Percentiles rank a stretch among this genome's conserved stretches.
Evolutionary conservation across 2,329 filamentous ascomycete genomes (phyloP).

Genomic region (Byssochlamys sp.): DNA sequence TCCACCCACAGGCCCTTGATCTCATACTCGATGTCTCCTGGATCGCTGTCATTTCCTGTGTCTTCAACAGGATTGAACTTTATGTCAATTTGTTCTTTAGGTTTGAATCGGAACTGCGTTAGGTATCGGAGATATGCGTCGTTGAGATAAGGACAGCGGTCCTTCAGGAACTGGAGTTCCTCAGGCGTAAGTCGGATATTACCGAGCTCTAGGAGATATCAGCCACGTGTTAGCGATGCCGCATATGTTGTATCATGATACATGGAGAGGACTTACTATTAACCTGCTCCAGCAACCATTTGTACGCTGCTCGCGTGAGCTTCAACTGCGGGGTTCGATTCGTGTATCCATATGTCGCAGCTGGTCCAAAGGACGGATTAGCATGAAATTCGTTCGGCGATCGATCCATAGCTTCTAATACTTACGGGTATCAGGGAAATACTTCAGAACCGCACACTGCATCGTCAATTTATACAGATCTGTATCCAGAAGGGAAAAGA

Average conservation of each 20-base stretch:
- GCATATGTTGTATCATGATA: background rate
- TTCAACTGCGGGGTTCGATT: constrained; percentile 93
- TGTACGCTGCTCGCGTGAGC: constrained; percentile 69
- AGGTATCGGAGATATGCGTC: constrained; percentile 72
- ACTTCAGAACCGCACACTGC: constrained; percentile 93
- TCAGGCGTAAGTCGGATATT: constrained; percentile 70
- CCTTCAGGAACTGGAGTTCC: constrained; percentile 68
- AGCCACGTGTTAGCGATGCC: constrained; percentile 14
- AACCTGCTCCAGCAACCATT: constrained; percentile 77
- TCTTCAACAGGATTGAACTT: constrained; percentile 51
- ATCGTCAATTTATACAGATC: constrained; percentile 95
- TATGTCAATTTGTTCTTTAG: constrained; percentile 66
- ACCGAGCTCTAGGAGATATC: constrained; percentile 55
- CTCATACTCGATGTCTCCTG: constrained; percentile 66
- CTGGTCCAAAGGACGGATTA: constrained; percentile 18
- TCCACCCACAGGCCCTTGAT: constrained; percentile 82
- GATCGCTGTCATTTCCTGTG: constrained; percentile 53
- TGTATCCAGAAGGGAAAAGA: constrained; percentile 74
- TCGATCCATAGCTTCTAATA: background rate
- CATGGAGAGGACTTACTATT: constrained; percentile 46
- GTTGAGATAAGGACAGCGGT: constrained; percentile 70
- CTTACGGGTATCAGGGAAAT: constrained; percentile 61
- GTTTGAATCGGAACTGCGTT: constrained; percentile 68
- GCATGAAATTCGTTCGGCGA: background rate
- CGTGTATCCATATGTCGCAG: constrained; percentile 86